Base-by-base conservation (phyloP, 2,329 filamentous ascomycete species). In the Fusarium sp. region DNA sequence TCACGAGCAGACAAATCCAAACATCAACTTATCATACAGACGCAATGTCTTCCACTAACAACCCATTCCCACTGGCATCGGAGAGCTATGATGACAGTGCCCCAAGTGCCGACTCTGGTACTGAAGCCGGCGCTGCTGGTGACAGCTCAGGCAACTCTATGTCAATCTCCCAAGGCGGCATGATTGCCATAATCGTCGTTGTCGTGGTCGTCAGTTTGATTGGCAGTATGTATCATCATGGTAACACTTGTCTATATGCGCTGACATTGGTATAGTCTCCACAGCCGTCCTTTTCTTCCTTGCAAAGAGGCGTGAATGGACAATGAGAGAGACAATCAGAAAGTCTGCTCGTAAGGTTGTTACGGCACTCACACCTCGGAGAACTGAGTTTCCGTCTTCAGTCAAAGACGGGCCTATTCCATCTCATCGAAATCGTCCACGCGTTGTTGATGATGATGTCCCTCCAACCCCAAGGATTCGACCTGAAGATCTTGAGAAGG, bases 251-350 rank as follows among this genome's bases (percentile, higher is more conserved):
- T 29, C n/a, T 27, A 25, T 45, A 48, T 25, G 14, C 50, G 33
- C 70, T 74, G 51, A 74, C 60, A 49, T 33, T 14, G 5, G 21
- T 9, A 39, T 68, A 91, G 91, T 90, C 65, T 84, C 83, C 21
- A 90, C 86, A 33, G 87, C 88, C 4, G 80, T 88, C 4, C 86
- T 96, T 27, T 96, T 91, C 81, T 93, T 90, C 77, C 77, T 95
- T 36, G 91, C 93, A 55, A 96, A 96, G 83, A 94, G 93, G 81
- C 88, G 90, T 45, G 91, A 94, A 78, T 96, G 93, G 93, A 91
- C 89, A 69, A 83, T 96, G 69, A 87, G 89, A 59, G 88, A 92
- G 75, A 91, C 85, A 29, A 83, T 96, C 58, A 86, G 90, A 55
- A 87, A 87, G 67, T 94, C 91, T 3, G 88, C 88, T 31, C 84